Conservation (phyloP, 2,329 filamentous ascomycete species). For the Ilyonectria sp. region DNA sequence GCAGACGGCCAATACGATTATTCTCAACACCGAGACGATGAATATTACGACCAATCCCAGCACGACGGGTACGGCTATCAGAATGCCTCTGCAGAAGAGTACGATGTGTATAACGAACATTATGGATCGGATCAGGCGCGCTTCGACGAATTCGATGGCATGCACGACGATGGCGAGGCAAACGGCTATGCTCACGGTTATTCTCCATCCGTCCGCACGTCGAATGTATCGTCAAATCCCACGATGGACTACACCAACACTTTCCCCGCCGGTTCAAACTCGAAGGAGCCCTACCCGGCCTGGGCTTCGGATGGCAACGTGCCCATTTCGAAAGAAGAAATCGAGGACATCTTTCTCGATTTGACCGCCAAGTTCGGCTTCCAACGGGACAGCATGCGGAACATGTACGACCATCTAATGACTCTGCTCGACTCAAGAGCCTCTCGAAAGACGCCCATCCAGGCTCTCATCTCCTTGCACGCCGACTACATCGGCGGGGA, state of each 20-base stretch:
- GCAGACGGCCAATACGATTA: not conserved
- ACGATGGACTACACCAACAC: constrained; percentile 91
- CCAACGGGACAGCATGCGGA: constrained; percentile 99
- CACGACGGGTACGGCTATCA: not conserved
- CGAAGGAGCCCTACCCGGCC: constrained; percentile 95
- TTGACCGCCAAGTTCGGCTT: constrained; percentile 97
- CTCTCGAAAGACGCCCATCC: constrained; percentile 98
- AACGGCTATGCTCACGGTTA: not conserved
- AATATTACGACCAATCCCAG: too few relatives aligned
- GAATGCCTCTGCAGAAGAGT: not conserved
- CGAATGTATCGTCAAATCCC: not conserved
- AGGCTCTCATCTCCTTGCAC: constrained; percentile 93
- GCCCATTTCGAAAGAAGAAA: constrained; percentile 96
- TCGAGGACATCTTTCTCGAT: constrained; percentile 98
- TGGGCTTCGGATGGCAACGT: constrained; percentile 99
- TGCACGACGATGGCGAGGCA: not conserved
- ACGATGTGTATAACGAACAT: not conserved
- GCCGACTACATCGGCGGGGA: constrained; percentile 99
- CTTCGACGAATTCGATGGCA: not conserved
- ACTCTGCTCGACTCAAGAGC: constrained; percentile 94
- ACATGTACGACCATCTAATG: constrained; percentile 99
- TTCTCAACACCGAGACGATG: not conserved
- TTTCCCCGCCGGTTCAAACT: constrained; percentile 90
- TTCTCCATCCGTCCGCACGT: not conserved
- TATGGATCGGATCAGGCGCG: not conserved